Base-by-base conservation (phyloP, 306 rosid species). In the Alnus glutinosa region DNA sequence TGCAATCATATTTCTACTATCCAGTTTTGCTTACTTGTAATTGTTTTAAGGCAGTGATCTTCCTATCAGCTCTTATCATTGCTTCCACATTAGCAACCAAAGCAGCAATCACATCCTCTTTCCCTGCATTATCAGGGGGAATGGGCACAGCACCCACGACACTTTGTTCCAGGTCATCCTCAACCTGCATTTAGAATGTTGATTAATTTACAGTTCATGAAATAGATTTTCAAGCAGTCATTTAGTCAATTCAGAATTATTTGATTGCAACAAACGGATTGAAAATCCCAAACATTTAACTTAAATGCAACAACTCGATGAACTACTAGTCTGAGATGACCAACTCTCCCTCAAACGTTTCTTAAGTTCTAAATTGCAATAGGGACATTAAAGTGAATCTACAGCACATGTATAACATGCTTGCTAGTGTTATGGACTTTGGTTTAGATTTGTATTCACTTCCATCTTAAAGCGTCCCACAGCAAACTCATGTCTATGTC, bases 61-160 rank as follows among this genome's bases (percentile, higher is more conserved):
- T 92, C 81, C 96, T 82, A 86, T 95, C 98, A 77, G 98, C 98
- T 85, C 88, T 92, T 79, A 95, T 95, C 98, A 95, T 95, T 64
- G 91, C 91, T 75, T 91, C 90, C 76, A 91, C 94, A 79, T 95
- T 92, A 57, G 89, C 87, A 75, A 92, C 98, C 75, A 95, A 70
- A 75, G 97, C 93, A 80, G 86, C 89, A 91, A 95, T 80, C 59
- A 92, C 93, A 58, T 83, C 89, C 81, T 90, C 92, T 90, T 92
- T 95, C 73, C 94, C 93, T 36, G 88, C 90, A 77, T 85, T 91
- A 55, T 88, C 90, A 39, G 90, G 79, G 30, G 98, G 98, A 83
- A 95, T 80, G 70, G 98, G 97, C 83, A 90, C 82, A 39, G 97
- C 96, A 76, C 92, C 94, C 70, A 71, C 77, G 82, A 91, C 81